Percentiles rank a stretch among this genome's conserved stretches.
phyloP scores from a whole-genome alignment of 345 rosid species.

The Xanthoceras sorbifolium region DNA sequence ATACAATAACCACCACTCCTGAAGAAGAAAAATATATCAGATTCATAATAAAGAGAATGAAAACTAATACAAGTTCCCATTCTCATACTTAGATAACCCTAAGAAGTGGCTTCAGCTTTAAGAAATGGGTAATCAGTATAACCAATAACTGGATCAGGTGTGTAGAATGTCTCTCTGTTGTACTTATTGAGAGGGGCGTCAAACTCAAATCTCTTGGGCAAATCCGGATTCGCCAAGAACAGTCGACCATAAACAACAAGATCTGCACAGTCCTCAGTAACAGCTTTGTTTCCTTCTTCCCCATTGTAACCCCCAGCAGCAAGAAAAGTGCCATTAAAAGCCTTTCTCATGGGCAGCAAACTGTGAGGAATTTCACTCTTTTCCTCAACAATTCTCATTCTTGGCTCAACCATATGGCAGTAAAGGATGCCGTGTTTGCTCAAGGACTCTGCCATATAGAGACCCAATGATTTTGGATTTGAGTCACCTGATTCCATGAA shows the following conservation, averaged over 20 bases:
- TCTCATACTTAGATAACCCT: neutral
- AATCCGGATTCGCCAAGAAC: slow-evolving; percentile 73
- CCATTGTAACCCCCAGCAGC: slow-evolving; percentile 60
- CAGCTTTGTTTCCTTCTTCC: slow-evolving; percentile 54
- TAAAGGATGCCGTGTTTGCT: slow-evolving; percentile 56
- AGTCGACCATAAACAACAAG: slow-evolving; percentile 61
- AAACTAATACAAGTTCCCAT: too few relatives aligned
- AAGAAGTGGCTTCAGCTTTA: slow-evolving; percentile 26
- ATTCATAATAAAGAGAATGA: too few relatives aligned
- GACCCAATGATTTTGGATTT: slow-evolving; percentile 54
- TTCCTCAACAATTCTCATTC: slow-evolving; percentile 44
- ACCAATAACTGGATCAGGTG: slow-evolving; percentile 55
- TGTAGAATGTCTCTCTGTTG: slow-evolving; percentile 49
- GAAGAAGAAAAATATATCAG: too few relatives aligned
- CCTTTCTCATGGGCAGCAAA: slow-evolving; percentile 61
- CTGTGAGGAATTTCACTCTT: slow-evolving; percentile 29
- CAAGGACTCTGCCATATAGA: slow-evolving; percentile 61
- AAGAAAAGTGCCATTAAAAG: slow-evolving; percentile 64
- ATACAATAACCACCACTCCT: too few relatives aligned
- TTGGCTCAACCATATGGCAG: slow-evolving; percentile 73
- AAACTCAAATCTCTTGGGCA: slow-evolving; percentile 65
- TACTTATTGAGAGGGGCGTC: slow-evolving; percentile 60
- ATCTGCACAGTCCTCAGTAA: slow-evolving; percentile 49
- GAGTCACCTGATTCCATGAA: slow-evolving; percentile 63
- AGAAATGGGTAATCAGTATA: slow-evolving; percentile 75